These are phyloP conservation scores for Thermothelomyces thermophilus DNA, from an alignment of 2,329 filamentous ascomycete genomes.

Conservation along the genomic window DNA sequence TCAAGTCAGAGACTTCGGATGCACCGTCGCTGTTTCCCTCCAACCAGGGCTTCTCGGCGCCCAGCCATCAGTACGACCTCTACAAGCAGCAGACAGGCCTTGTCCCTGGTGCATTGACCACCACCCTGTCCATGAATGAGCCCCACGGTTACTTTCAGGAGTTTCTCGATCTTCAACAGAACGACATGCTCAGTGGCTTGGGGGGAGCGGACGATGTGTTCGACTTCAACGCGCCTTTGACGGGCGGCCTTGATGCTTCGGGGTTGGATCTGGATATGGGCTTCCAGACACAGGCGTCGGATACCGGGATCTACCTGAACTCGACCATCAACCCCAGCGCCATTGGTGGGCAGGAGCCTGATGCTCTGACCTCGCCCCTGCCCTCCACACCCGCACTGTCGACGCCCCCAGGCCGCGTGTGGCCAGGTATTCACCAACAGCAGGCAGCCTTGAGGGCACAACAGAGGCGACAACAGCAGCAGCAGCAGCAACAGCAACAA, in stretches of 20 bases:
- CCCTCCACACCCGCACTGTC: slow-evolving; percentile 42
- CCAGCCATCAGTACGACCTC: slow-evolving; percentile 90
- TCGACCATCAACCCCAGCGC: slow-evolving; percentile 63
- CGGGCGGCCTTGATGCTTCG: slow-evolving; percentile 23
- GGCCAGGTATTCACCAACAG: slow-evolving; percentile 90
- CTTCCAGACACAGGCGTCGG: slow-evolving; percentile 46
- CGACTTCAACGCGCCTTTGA: slow-evolving; percentile 62
- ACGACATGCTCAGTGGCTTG: slow-evolving; percentile 33
- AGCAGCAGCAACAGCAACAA: slow-evolving; percentile 48
- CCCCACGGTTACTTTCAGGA: slow-evolving; percentile 46
- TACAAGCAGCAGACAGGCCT: slow-evolving; percentile 95
- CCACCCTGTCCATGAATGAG: slow-evolving; percentile 71
- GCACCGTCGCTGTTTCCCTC: slow-evolving; percentile 43
- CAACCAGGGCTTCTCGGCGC: slow-evolving; percentile 60
- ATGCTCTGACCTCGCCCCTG: slow-evolving; percentile 36
- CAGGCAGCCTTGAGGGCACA: slow-evolving; percentile 65
- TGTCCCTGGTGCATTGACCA: slow-evolving; percentile 74
- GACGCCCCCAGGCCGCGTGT: slow-evolving; percentile 64
- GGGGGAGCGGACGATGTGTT: slow-evolving; percentile 55
- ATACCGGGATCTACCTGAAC: slow-evolving; percentile 60
- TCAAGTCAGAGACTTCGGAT: slow-evolving; percentile 51
- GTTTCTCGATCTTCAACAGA: slow-evolving; percentile 38
- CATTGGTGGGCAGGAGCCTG: slow-evolving; percentile 57
- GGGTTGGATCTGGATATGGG: slow-evolving; percentile 66
- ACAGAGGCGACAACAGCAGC: slow-evolving; percentile 57